Evolutionary conservation across 495 filamentous ascomycete genomes (phyloP), one percentile per base, ranked within the genome.

Genomic region (Jackrogersella minutella): DNA sequence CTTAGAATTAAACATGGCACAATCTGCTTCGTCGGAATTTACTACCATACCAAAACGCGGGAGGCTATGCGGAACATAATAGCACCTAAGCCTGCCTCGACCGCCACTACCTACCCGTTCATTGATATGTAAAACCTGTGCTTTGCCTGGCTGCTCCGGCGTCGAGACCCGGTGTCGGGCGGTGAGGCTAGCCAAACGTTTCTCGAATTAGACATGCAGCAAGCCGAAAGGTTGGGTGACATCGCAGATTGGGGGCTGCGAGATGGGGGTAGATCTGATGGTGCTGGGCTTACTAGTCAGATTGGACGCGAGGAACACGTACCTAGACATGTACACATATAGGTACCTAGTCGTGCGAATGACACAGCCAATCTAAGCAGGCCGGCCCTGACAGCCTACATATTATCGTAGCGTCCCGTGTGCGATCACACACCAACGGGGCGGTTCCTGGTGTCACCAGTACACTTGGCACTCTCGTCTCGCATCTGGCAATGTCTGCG

Each of bases 361-460:
- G 41, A 33, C 24, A 50, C 51, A 11, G 30, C 52, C 62, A 56
- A 69, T 69, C 61, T 46, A 43, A 36, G 30, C 30, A 39, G 16
- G 26, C 34, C 49, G 41, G 14, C 16, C 21, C 19, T 39, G 17
- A 60, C 46, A 39, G 14, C 50, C 44, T 61, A 58, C 57, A 62
- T 69, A 64, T 58, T 58, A 58, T 62, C 39, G 61, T 65, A 65
- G 28, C 66, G 57, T 58, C 46, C 66, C 61, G 66, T 62, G 26
- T 30, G 7, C 7, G 26, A 30, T 3, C 26, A 30, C 26, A 30
- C 56, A 53, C 56, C 61, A 46, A 24, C 55, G 52, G 39, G 43
- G 39, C 47, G 30, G 59, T 13, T n/a, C 39, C 61, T 47, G 60
- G 54, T 59, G 14, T 36, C 54, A 54, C 39, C 53, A 53, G 58